These are phyloP conservation scores for Debaryomyces tyrocola DNA, from an alignment of 805 yeast genomes.

Conservation along the genomic window DNA sequence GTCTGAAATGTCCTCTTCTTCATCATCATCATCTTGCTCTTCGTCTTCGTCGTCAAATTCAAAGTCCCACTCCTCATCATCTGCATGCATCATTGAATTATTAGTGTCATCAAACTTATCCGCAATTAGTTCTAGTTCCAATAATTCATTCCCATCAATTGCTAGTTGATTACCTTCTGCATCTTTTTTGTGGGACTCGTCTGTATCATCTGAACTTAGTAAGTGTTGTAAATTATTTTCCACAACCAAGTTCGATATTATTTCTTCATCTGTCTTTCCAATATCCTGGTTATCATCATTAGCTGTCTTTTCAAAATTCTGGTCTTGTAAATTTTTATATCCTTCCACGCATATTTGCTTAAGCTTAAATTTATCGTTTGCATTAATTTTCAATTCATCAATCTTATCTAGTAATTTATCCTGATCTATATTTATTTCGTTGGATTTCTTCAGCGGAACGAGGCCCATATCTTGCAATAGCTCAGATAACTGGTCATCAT, in stretches of 20 bases:
- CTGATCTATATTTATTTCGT: conserved; percentile 10
- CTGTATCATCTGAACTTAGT: background rate
- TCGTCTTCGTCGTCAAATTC: conserved; percentile 37
- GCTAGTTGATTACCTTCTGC: conserved; percentile 12
- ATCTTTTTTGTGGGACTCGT: background rate
- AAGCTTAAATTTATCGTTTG: conserved; percentile 28
- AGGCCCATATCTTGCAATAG: conserved; percentile 38
- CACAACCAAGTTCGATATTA: conserved; percentile 13
- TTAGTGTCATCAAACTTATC: conserved; percentile 41
- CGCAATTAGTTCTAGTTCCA: conserved; percentile 55
- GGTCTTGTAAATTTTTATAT: conserved; percentile 6
- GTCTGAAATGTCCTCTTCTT: conserved; percentile 32
- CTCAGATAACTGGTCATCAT: conserved; percentile 23
- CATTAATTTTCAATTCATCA: conserved; percentile 23
- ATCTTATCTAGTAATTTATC: conserved; percentile 23
- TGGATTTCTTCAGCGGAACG: conserved; percentile 24
- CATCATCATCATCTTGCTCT: conserved; percentile 17
- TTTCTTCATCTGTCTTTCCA: conserved; percentile 12
- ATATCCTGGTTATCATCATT: conserved; percentile 2
- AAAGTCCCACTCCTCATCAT: conserved; percentile 39
- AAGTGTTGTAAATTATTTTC: conserved; percentile 11
- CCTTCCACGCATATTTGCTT: conserved; percentile 23
- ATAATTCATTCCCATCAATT: conserved; percentile 45
- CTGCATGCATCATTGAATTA: conserved; percentile 21
- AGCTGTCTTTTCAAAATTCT: conserved; percentile 2